phyloP scores from a whole-genome alignment of 208 protist species.

The Leishmania braziliensis region DNA sequence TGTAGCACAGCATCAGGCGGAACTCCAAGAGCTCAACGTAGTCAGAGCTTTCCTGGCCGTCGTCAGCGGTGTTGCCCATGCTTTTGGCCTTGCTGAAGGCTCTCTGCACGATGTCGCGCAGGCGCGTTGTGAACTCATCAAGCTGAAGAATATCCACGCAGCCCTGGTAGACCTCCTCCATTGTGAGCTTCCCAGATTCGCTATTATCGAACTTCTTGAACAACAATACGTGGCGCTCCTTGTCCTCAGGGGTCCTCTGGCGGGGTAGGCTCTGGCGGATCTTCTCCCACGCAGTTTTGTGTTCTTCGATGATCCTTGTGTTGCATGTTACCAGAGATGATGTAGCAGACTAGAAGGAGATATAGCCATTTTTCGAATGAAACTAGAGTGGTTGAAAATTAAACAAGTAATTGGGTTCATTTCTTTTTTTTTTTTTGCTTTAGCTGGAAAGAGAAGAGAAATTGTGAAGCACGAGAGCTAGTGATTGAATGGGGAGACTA shows the following conservation, averaged over 20 bases:
- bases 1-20: slow-evolving; percentile 78
- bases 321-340: slow-evolving; percentile 10
- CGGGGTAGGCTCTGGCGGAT: slow-evolving; percentile 39
- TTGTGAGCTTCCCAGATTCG: slow-evolving; percentile 51
- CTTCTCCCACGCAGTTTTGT: slow-evolving; percentile 47
- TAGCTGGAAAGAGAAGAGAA: neutral
- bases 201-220: slow-evolving; percentile 81
- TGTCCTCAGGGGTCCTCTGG: slow-evolving; percentile 41
- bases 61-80: slow-evolving; percentile 41
- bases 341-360: slow-evolving; percentile 16
- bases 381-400: neutral
- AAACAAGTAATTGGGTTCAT: neutral
- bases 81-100: slow-evolving; percentile 81
- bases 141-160: slow-evolving; percentile 53
- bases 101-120: slow-evolving; percentile 75
- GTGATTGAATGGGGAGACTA: neutral
- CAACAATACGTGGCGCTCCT: slow-evolving; percentile 59
- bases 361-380: slow-evolving; percentile 12
- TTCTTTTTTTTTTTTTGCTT: neutral
- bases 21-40: slow-evolving; percentile 78
- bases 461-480: neutral
- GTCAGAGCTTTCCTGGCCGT: slow-evolving; percentile 34
- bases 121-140: slow-evolving; percentile 63
- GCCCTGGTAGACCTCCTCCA: slow-evolving; percentile 67
- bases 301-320: slow-evolving; percentile 37